Conservation (phyloP, 139 green algal genomes). For the Raphidocelis subcapitata region DNA sequence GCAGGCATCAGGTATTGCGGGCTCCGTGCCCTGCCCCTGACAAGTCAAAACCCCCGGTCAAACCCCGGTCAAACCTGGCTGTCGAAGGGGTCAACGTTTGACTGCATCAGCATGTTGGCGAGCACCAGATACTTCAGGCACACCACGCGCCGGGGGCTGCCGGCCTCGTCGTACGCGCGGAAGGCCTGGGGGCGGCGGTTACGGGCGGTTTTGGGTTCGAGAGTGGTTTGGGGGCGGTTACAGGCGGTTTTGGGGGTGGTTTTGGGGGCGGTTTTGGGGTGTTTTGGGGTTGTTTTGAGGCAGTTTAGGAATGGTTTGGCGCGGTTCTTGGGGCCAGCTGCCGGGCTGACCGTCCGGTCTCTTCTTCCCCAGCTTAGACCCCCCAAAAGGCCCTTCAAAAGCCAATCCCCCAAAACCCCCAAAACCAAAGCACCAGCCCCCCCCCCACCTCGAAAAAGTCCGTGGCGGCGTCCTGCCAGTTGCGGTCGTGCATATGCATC, state of each 20-base stretch:
- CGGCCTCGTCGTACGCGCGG: slow-evolving; percentile 97
- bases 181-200: slow-evolving; percentile 73
- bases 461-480: slow-evolving; percentile 88
- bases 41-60: too few species aligned
- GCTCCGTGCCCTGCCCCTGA: too few species aligned
- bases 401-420: not conserved
- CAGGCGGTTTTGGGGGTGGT: too few species aligned
- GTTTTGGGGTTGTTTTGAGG: too few species aligned
- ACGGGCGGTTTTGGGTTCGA: too few species aligned
- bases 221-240: too few species aligned
- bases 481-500: slow-evolving; percentile 96
- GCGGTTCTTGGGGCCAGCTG: not conserved
- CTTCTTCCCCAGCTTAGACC: not conserved
- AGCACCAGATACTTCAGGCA: slow-evolving; percentile 99
- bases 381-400: not conserved
- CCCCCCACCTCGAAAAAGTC: slow-evolving; percentile 97
- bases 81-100: slow-evolving; percentile 94
- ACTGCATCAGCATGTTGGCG: slow-evolving; percentile 98
- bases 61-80: too few species aligned
- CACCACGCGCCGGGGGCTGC: slow-evolving; percentile 75
- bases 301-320: too few species aligned
- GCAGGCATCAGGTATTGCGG: too few species aligned
- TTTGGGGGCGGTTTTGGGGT: too few species aligned
- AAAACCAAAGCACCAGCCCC: not conserved
- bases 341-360: not conserved